Conservation (phyloP, 2,329 filamentous ascomycete genomes). For the Aspergillus novofumigatus region DNA sequence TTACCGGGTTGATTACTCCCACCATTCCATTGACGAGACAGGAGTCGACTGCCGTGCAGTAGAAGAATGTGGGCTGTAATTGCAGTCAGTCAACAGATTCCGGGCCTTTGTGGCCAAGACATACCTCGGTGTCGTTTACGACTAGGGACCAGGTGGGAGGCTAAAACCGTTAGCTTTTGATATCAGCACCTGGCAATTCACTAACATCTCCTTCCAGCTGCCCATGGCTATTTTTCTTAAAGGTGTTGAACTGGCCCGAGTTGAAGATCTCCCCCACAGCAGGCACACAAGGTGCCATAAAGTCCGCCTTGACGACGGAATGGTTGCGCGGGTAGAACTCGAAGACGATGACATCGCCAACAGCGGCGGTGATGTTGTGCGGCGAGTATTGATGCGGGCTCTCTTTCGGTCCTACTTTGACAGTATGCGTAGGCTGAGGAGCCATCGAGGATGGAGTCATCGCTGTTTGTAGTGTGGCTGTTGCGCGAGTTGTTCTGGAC, state of each 20-base stretch:
- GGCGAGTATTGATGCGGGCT: slow-evolving; percentile 32
- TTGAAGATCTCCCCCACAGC: slow-evolving; percentile 32
- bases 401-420: slow-evolving; percentile 30
- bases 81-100: not conserved
- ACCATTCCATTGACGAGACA: slow-evolving; percentile 67
- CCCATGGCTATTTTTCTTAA: slow-evolving; percentile 41
- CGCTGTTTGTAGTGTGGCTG: not conserved
- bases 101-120: not conserved
- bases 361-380: slow-evolving; percentile 22
- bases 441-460: not conserved
- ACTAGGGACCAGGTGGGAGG: slow-evolving; percentile 37
- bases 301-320: slow-evolving; percentile 60
- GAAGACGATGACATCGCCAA: slow-evolving; percentile 45
- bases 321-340: slow-evolving; percentile 61
- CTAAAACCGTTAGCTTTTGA: slow-evolving; percentile 8
- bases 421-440: slow-evolving; percentile 24
- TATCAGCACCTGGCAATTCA: no score
- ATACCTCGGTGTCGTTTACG: slow-evolving; percentile 55
- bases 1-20: slow-evolving; percentile 67
- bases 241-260: slow-evolving; percentile 41
- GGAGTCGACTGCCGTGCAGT: slow-evolving; percentile 63
- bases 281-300: slow-evolving; percentile 59
- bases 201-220: slow-evolving; percentile 32
- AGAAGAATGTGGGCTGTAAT: slow-evolving; percentile 59
- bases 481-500: not conserved